These are phyloP conservation scores for Boletus edulis DNA, from an alignment of 768 basidiomycete genomes.

Conservation along the genomic window DNA sequence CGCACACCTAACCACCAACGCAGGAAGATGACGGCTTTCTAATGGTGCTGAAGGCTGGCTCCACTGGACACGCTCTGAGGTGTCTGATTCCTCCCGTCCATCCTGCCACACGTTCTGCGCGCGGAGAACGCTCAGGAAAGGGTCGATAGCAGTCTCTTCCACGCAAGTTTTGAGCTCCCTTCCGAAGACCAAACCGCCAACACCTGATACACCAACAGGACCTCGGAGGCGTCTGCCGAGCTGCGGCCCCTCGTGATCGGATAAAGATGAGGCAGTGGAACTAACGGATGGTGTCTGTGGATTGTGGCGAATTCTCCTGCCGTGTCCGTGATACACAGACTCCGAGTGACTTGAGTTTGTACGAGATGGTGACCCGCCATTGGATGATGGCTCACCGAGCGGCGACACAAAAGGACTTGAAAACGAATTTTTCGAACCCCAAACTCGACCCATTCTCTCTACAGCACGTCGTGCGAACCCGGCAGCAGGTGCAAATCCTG, in stretches of 20 bases:
- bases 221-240: conserved; percentile 60
- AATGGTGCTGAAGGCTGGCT: conserved; percentile 30
- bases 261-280: conserved; percentile 49
- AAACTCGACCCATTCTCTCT: conserved; percentile 70
- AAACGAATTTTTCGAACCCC: conserved; percentile 42
- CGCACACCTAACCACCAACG: conserved; percentile 76
- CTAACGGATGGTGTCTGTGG: conserved; percentile 60
- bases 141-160: conserved; percentile 52
- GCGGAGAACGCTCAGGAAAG: conserved; percentile 8
- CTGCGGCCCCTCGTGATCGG: conserved; percentile 48
- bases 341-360: conserved; percentile 41
- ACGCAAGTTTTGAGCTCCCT: conserved; percentile 55
- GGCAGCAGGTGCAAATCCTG: conserved; percentile 65
- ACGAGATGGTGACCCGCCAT: conserved; percentile 34
- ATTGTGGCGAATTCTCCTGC: conserved; percentile 46
- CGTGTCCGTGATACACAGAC: conserved; percentile 15
- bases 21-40: conserved; percentile 60
- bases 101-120: conserved; percentile 1
- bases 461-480: conserved; percentile 76
- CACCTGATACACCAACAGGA: conserved; percentile 40
- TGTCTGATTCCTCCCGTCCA: not conserved
- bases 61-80: not conserved
- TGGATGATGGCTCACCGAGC: conserved; percentile 41
- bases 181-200: conserved; percentile 65
- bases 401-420: conserved; percentile 46